These are phyloP conservation scores for Septoria linicola DNA, from an alignment of 2,329 filamentous ascomycete species.

Conservation along the genomic window DNA sequence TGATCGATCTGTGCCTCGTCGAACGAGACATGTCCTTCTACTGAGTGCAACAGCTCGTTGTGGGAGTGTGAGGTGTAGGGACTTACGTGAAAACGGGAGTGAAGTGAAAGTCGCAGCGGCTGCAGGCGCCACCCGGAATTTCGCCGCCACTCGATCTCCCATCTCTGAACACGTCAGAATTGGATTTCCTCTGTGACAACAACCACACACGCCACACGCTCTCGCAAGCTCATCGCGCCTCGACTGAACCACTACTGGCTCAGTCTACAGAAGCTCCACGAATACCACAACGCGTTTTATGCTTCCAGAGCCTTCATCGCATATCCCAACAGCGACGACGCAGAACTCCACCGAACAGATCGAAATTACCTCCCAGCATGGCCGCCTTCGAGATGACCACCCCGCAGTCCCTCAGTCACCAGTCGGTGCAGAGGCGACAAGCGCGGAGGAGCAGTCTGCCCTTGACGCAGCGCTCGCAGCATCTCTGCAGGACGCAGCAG, in stretches of 20 bases:
- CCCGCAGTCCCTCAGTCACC: constrained; percentile 46
- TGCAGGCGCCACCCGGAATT: no score
- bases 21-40: no score
- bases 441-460: constrained; percentile 30
- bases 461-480: constrained; percentile 32
- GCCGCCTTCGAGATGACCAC: constrained; percentile 49
- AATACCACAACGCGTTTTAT: constrained; percentile 56
- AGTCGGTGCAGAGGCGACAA: constrained; percentile 32
- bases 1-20: no score
- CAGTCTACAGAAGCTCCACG: constrained; percentile 49
- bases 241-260: constrained; percentile 58
- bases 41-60: no score
- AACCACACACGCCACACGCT: constrained; percentile 14
- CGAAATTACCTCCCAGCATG: constrained; percentile 57
- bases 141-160: neutral
- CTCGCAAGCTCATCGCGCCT: constrained; percentile 13
- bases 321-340: constrained; percentile 47
- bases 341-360: constrained; percentile 42
- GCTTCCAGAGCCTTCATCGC: constrained; percentile 60
- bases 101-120: no score
- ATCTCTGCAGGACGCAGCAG: constrained; percentile 27
- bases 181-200: constrained; percentile 1
- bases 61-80: no score
- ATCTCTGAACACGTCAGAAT: constrained; percentile 11
- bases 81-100: no score